Base-by-base conservation (phyloP, 768 basidiomycete species). In the Daedaleopsis sinensis region DNA sequence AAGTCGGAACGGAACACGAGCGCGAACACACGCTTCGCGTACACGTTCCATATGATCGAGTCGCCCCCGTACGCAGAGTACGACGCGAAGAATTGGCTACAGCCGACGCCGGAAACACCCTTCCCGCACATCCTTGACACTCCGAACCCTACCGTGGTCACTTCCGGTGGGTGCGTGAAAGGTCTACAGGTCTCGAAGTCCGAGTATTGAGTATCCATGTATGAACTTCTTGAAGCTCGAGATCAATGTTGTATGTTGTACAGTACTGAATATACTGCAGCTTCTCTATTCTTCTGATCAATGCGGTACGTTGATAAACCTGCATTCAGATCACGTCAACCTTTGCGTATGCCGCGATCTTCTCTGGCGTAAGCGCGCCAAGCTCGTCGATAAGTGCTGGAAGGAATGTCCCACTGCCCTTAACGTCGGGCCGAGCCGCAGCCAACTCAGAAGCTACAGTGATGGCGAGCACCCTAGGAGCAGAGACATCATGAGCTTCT, bases 1-100 rank as follows among this genome's bases (percentile, higher is more conserved):
- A 94, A 94, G 72, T 94, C 92, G 0, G 92, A 93, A 71, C 84
- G 85, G 56, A 99, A 99, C 72, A 82, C 81, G 1, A 93, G 91
- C 56, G 78, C 83, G 21, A 81, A 87, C 62, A 93, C 93, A 1
- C 83, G 97, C 57, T 93, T 88, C 65, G 96, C 96, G 32, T 99
- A 98, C 72, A 98, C 97, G 0, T 98, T 97, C 74, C 96, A 94
- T 67, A 93, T 94, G 92, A 88, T 94, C 51, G 93, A 96, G 68
- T 88, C 83, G 19, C 82, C 82, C 43, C 88, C 85, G 23, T 75
- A 82, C 67, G 90, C 86, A 8, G 75, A 70, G 43, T 97, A 96
- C 59, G 96, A 98, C 63, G 82, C 86, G 68, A 93, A 92, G 84
- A 98, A 97, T 71, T 97, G 96, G 96, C 77, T 98, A 59, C 96